phyloP scores from a whole-genome alignment of 2,329 filamentous ascomycete species.

The Purpureocillium takamizusanense region DNA sequence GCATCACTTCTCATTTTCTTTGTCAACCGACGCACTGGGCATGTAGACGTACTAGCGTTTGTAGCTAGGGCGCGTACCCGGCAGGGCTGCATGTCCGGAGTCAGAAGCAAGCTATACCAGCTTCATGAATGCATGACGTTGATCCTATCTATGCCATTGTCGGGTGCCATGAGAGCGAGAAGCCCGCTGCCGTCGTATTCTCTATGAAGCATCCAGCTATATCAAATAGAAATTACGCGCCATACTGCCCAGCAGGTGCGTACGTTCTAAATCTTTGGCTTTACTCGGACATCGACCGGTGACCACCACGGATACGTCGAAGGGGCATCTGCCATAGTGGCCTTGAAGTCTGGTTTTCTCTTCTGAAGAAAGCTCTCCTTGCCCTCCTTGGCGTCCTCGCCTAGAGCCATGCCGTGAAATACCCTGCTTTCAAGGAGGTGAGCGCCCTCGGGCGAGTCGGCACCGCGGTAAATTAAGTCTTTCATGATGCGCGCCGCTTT shows the following conservation, averaged over 20 bases:
- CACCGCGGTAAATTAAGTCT: constrained; percentile 58
- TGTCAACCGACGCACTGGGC: not conserved
- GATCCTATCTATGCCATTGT: too few relatives aligned
- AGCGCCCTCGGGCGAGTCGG: constrained; percentile 54
- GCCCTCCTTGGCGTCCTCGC: constrained; percentile 55
- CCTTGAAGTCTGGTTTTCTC: constrained; percentile 52
- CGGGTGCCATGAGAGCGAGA: too few relatives aligned
- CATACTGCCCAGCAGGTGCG: too few relatives aligned
- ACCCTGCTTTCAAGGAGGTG: constrained; percentile 61
- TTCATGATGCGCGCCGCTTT: constrained; percentile 59
- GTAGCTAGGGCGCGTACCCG: too few relatives aligned
- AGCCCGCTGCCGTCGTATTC: too few relatives aligned
- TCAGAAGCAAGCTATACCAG: too few relatives aligned
- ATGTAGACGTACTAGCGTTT: not conserved
- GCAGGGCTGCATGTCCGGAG: too few relatives aligned
- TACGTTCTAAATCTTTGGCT: constrained; percentile 16
- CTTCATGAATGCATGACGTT: not conserved
- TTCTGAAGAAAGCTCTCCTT: constrained; percentile 60
- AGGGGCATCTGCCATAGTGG: constrained; percentile 51
- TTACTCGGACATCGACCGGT: constrained; percentile 26
- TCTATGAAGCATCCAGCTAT: too few relatives aligned
- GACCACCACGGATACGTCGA: constrained; percentile 61
- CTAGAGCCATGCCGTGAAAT: constrained; percentile 51
- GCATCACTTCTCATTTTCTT: not conserved
- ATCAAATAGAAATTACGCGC: too few relatives aligned